phyloP scores from a whole-genome alignment of 139 green algal genomes.

The Ettlia oleoabundans region DNA sequence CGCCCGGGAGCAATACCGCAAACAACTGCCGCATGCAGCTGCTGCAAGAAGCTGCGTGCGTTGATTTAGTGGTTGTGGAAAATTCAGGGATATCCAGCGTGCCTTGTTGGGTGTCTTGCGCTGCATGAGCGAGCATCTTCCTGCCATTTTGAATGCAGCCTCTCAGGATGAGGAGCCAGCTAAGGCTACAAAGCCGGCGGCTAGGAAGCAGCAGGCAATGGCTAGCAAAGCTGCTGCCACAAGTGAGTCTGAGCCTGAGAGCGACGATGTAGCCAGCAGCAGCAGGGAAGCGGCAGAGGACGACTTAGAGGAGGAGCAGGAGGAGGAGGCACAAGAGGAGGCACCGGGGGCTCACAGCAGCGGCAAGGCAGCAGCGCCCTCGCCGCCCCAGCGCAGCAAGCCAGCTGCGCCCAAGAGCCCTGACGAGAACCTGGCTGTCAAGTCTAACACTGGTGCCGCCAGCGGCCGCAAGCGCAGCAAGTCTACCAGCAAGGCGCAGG shows the following conservation, averaged over 20 bases:
- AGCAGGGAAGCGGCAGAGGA: neutral
- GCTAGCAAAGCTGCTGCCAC: too few species aligned
- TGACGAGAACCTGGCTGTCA: constrained; percentile 20
- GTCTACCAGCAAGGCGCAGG: neutral
- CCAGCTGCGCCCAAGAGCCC: neutral
- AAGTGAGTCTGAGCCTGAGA: neutral
- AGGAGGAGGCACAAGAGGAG: too few species aligned
- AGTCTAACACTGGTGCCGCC: too few species aligned
- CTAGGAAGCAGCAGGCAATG: too few species aligned
- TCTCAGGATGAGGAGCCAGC: too few species aligned
- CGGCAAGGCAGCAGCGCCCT: neutral
- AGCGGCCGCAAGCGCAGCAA: neutral
- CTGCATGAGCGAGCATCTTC: too few species aligned
- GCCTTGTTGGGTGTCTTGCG: too few species aligned
- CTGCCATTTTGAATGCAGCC: too few species aligned
- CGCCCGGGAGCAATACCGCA: neutral
- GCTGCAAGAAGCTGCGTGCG: too few species aligned
- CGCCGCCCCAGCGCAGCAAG: neutral
- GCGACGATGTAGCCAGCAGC: constrained; percentile 6
- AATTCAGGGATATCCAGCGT: too few species aligned
- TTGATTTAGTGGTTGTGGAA: too few species aligned
- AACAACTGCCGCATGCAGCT: neutral
- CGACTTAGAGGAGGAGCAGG: neutral
- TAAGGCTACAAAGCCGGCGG: too few species aligned
- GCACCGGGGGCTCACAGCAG: neutral